A percentile compares a stretch with the other conserved stretches of the same genome.
Conservation (phyloP, 1,139 yeast genomes). For the Hansenula sp. region DNA sequence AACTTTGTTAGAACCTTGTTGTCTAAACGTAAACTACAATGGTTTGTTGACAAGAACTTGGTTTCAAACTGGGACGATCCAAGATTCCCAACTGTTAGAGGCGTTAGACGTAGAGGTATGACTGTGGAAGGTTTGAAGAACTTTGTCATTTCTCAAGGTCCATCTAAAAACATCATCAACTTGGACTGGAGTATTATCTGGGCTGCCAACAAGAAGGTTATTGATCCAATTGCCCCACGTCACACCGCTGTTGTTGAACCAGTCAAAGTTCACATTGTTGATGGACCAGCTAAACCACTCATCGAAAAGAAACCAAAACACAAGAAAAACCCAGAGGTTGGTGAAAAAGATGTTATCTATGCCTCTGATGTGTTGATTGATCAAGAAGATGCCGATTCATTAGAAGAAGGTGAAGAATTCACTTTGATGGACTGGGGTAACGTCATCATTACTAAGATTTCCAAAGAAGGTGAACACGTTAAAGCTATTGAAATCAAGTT, state of each 20-base stretch:
- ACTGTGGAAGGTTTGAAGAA: constrained; percentile 93
- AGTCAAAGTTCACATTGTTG: constrained; percentile 60
- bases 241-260: constrained; percentile 77
- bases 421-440: constrained; percentile 99
- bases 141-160: constrained; percentile 93
- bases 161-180: constrained; percentile 92
- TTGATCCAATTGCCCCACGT: constrained; percentile 96
- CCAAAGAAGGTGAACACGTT: constrained; percentile 55
- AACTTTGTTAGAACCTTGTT: constrained; percentile 92
- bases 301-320: constrained; percentile 84
- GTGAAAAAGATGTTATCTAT: constrained; percentile 74
- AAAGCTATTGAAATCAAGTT: constrained; percentile 71
- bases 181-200: constrained; percentile 96
- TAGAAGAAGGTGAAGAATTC: constrained; percentile 77
- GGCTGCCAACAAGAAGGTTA: constrained; percentile 94
- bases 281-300: constrained; percentile 63
- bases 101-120: constrained; percentile 99
- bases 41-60: constrained; percentile 90
- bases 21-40: constrained; percentile 95
- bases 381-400: constrained; percentile 80
- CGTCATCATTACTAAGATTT: constrained; percentile 71
- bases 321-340: constrained; percentile 92
- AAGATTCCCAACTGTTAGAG: constrained; percentile 97
- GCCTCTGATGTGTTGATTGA: constrained; percentile 68
- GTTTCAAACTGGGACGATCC: constrained; percentile 98